Conservation (phyloP, 1,284 basidiomycete species). For the Schizophyllum amplum region DNA sequence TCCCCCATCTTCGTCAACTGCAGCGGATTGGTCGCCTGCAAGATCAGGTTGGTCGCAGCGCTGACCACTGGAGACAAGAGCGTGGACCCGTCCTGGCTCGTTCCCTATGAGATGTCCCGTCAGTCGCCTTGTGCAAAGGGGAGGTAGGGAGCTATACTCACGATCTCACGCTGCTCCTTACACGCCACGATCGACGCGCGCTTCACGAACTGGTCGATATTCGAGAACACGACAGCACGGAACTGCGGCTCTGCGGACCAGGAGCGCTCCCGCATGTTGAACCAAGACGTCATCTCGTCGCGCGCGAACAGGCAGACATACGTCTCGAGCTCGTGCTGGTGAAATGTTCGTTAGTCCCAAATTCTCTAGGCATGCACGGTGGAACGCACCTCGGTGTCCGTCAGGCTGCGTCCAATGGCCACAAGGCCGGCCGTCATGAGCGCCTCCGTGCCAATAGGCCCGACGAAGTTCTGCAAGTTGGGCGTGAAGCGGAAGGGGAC, state of each 20-base stretch:
- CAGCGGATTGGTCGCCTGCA: slow-evolving; percentile 65
- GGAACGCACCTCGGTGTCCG: slow-evolving; percentile 84
- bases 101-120: slow-evolving; percentile 24
- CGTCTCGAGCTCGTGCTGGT: slow-evolving; percentile 80
- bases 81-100: background rate
- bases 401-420: slow-evolving; percentile 86
- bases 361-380: too few species aligned
- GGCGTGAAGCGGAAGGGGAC: slow-evolving; percentile 98
- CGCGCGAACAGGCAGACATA: slow-evolving; percentile 86
- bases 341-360: slow-evolving; percentile 4
- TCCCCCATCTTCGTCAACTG: slow-evolving; percentile 77
- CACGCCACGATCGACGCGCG: slow-evolving; percentile 82
- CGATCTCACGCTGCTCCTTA: slow-evolving; percentile 76
- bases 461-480: slow-evolving; percentile 93
- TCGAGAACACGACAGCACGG: slow-evolving; percentile 62
- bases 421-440: slow-evolving; percentile 82
- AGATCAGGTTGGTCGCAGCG: slow-evolving; percentile 82
- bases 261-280: slow-evolving; percentile 41
- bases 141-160: slow-evolving; percentile 25
- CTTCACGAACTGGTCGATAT: slow-evolving; percentile 79
- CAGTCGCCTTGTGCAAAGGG: background rate
- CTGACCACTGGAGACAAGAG: slow-evolving; percentile 58
- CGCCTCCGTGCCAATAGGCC: slow-evolving; percentile 86
- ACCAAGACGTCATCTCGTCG: slow-evolving; percentile 85
- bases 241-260: slow-evolving; percentile 54